Base-by-base conservation (phyloP, 169 alveolate genomes). In the Plasmodium gonderi region DNA sequence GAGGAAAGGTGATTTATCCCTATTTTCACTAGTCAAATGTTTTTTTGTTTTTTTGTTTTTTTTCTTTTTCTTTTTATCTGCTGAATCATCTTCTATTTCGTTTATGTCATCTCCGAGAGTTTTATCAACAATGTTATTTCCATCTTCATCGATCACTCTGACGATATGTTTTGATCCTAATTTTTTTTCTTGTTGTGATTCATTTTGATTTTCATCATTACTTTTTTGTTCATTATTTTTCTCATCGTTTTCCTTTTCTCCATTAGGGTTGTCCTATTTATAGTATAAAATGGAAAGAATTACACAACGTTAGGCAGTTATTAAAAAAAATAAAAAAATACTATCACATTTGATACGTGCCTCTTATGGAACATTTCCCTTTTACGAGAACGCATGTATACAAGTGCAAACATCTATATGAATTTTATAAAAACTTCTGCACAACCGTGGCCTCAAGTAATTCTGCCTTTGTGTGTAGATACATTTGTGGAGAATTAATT, bases 1-100 rank as follows among this genome's bases (percentile, higher is more conserved):
- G 17, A 89, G 69, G 40, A 89, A 89, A 1, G 93, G 93, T n/a
- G 93, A 89, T 31, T 54, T 75, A 38, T 76, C 68, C 33, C 54
- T 89, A 76, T 77, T 26, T n/a, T 89, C 80, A 14, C 23, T 54
- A 29, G 20, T 44, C 49, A 33, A 33, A 4, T 81, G 31, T 42
- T 36, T 67, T 80, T 80, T 36, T 79, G 60, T 64, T 38, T 60
- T 40, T 40, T 42, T 81, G 23, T 80, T 42, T 29, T 54, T 54
- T 26, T 60, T 47, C 20, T 23, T 75, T 44, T 75, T 49, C 65
- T 38, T 75, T 75, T 75, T 44, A 38, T 75, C 47, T 49, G 31
- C 8, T 2, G 69, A 26, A 45, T 78, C 87, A 20, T 47, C 29
- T 44, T 36, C 68, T 31, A 49, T 44, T n/a, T 76, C 82, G 20